Evolutionary conservation across 805 yeast species (phyloP).

Genomic region (Metschnikowia santaceciliae): DNA sequence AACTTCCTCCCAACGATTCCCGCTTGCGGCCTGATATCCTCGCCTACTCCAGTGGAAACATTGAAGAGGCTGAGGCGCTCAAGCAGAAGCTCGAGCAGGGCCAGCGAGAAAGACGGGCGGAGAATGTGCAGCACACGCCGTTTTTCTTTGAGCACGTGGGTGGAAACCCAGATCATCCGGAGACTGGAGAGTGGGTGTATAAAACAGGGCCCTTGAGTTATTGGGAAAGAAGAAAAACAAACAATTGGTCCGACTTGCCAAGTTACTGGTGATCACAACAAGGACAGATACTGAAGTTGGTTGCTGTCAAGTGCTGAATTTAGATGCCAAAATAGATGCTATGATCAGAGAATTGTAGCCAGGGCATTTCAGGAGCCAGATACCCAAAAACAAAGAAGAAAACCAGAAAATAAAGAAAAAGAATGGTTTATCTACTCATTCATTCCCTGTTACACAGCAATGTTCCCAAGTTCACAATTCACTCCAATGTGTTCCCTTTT

Average conservation of each 20-base stretch:
- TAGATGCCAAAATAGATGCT: too few species aligned
- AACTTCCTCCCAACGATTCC: slow-evolving; percentile 82
- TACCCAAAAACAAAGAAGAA: too few species aligned
- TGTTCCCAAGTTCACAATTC: too few species aligned
- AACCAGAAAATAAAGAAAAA: too few species aligned
- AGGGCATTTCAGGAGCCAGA: too few species aligned
- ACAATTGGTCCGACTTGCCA: slow-evolving; percentile 56
- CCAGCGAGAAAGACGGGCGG: slow-evolving; percentile 75
- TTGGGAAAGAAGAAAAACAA: slow-evolving; percentile 71
- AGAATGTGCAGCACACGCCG: slow-evolving; percentile 49
- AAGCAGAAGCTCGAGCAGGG: slow-evolving; percentile 70
- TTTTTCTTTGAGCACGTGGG: slow-evolving; percentile 55
- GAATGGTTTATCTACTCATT: too few species aligned
- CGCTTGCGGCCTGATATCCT: slow-evolving; percentile 84
- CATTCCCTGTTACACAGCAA: too few species aligned
- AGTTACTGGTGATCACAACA: slow-evolving; percentile 49
- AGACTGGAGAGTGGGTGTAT: slow-evolving; percentile 49
- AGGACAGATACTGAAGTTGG: too few species aligned
- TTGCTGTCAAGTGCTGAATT: too few species aligned
- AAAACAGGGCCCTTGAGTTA: slow-evolving; percentile 60
- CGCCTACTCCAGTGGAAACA: slow-evolving; percentile 62
- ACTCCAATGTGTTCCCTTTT: too few species aligned
- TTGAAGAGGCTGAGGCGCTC: slow-evolving; percentile 65
- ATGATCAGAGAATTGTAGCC: too few species aligned
- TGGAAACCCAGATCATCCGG: slow-evolving; percentile 26